Evolutionary conservation across 129 eudicot genomes (phyloP), one percentile per base, ranked within the genome.

Genomic region (Scalesia atractyloides): DNA sequence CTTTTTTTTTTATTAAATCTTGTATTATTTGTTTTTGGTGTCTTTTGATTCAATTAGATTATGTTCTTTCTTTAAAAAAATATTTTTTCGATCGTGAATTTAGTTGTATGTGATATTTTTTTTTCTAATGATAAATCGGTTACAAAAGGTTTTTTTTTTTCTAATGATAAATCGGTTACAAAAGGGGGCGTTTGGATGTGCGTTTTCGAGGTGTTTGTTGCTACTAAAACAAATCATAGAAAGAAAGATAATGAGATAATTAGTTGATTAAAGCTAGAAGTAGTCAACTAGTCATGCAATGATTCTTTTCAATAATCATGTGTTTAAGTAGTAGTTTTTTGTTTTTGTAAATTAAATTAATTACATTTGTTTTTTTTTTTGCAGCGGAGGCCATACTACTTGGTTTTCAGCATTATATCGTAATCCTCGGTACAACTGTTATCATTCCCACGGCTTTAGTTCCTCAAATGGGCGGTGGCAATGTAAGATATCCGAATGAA

Each of bases 391-490:
- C 94, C 50, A 85, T 88, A 76, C 81, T 88, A 58, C 87, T 88
- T 0, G 94, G 94, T 48, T 88, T 88, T 73, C 90, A 88, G 67
- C 94, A 88, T 74, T 88, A 82, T 39, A 70, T 88, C 22, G 90
- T 88, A 56, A 85, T 88, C 90, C 94, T 88, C 48, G 90, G 94
- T 64, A 88, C 94, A 48, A 82, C 88, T 0, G 94, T 88, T 17
- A 82, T 88, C 67, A 88, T 88, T 72, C 95, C 95, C 60, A 80
- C 84, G 0, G 90, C 90, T 72, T 86, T 88, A 41, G 95, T 88
- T 78, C 95, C 95, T 69, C 95, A 88, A 72, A 88, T 88, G 95
- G 95, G 95, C 34, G 95, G 95, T 77, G 91, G 90, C 64, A 81
- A 85, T 82, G 95, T 88, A 74, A 74, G 76, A 79, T 44, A 59